Evolutionary conservation across 805 yeast genomes (phyloP), one percentile per base, ranked within the genome.

Genomic region (Sporopachydermia lactativora): DNA sequence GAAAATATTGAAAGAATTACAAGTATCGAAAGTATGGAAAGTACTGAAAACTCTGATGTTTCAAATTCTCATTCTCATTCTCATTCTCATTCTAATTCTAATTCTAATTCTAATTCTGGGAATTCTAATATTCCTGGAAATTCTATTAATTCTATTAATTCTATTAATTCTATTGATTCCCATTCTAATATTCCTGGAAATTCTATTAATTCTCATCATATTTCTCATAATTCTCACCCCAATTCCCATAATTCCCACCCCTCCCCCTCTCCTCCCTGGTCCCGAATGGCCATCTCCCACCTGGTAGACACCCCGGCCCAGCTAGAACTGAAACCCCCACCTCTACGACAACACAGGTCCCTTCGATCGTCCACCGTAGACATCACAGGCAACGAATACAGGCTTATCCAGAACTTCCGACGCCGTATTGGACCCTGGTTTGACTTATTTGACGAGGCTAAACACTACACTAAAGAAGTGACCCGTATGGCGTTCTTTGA

Each of bases 381-480:
- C 18, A 43, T 38, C 5, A 36, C 16, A 5, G 14, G 3, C 15
- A 31, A 42, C 5, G 45, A 42, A 16, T 31, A 18, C 31, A 14
- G 24, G 2, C 17, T 42, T 6, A 17, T 42, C 4, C 44, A 42
- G n/a, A 40, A 42, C 34, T 42, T 42, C 37, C 35, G 15, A 4
- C 34, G 28, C 13, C 41, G 44, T 11, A 36, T 41, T 19, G 45
- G 41, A 6, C 45, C 45, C 17, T 42, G 44, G 45, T 19, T 43
- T 18, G 45, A 43, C 19, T 18, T 43, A 4, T 43, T 43, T 38
- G 45, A 43, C 17, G 34, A 13, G 5, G 37, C 36, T 15, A 42
- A 38, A 17, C 15, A 39, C 35, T 43, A 15, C 17, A 28, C 41
- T 11, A 19, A 18, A 6, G 34, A 38, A 5, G 42, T 42, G 13